phyloP scores from a whole-genome alignment of 179 eudicot genomes.

The Beta macrorhiza region DNA sequence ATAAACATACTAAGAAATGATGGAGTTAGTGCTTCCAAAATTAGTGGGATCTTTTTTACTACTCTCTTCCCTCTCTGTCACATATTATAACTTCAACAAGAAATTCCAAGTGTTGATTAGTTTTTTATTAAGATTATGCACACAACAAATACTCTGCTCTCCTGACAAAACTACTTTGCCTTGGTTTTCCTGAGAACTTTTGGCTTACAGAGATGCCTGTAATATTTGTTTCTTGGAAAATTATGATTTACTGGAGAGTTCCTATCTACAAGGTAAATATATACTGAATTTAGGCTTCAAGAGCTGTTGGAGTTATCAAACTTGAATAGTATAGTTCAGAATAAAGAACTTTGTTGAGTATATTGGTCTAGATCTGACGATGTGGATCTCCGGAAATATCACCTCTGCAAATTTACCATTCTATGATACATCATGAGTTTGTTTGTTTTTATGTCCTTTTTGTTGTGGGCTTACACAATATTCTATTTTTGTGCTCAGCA shows the following conservation, averaged over 20 bases:
- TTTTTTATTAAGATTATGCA: no score
- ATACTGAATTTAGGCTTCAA: no score
- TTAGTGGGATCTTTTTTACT: no score
- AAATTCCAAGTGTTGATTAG: not conserved
- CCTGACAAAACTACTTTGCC: not conserved
- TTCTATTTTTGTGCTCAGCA: no score
- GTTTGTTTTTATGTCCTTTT: no score
- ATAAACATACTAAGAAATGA: no score
- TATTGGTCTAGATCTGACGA: not conserved
- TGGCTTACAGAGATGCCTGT: not conserved
- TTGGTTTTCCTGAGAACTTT: not conserved
- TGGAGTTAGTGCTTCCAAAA: no score
- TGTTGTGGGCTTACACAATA: no score
- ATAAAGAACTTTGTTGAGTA: no score
- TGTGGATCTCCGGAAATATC: not conserved
- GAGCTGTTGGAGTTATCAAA: not conserved
- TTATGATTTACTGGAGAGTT: not conserved
- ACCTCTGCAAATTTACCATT: not conserved
- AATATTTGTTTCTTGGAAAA: not conserved
- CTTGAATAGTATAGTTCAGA: no score
- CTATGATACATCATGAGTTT: not conserved
- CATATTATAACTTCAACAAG: not conserved
- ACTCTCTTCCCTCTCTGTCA: no score
- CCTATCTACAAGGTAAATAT: no score
- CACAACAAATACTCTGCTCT: not conserved